A percentile compares a stretch with the other conserved stretches of the same genome.
These are phyloP conservation scores for Pleurotus citrinopileatus DNA, from an alignment of 768 basidiomycete genomes.

Conservation along the genomic window DNA sequence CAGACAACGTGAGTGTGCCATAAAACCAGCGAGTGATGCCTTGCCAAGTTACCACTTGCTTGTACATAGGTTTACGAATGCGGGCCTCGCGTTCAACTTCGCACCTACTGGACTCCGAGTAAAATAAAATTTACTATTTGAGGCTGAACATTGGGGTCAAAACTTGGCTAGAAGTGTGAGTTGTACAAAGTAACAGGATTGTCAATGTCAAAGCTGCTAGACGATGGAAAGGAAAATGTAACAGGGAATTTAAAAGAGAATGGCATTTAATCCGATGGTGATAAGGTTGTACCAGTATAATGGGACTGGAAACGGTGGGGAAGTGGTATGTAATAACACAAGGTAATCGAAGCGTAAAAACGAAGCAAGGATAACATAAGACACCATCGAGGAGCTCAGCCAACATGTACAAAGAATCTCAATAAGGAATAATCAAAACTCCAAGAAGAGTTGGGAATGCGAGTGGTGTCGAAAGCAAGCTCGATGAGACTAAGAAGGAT, in stretches of 20 bases:
- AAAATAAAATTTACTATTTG: no score
- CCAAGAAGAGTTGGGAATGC: constrained; percentile 7
- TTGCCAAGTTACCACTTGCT: no score
- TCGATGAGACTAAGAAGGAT: constrained; percentile 3
- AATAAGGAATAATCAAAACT: background rate
- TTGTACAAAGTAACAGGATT: background rate
- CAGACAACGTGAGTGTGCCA: no score
- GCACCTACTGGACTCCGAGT: no score
- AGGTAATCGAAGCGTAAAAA: constrained; percentile 1
- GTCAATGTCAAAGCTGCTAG: background rate
- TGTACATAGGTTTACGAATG: no score
- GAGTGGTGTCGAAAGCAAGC: constrained; percentile 2
- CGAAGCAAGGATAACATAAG: background rate
- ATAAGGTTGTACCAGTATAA: background rate
- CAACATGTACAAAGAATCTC: constrained; percentile 1
- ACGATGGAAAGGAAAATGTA: background rate
- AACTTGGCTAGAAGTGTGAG: background rate
- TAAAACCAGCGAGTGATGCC: no score
- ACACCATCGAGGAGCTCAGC: background rate
- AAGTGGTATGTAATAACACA: constrained; percentile 4
- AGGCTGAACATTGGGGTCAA: no score
- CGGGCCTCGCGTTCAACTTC: no score
- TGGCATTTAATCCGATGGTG: background rate
- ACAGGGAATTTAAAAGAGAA: background rate
- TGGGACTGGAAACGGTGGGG: background rate